These are phyloP conservation scores for Eutrema japonicum DNA, from an alignment of 345 rosid genomes.

Conservation along the genomic window DNA sequence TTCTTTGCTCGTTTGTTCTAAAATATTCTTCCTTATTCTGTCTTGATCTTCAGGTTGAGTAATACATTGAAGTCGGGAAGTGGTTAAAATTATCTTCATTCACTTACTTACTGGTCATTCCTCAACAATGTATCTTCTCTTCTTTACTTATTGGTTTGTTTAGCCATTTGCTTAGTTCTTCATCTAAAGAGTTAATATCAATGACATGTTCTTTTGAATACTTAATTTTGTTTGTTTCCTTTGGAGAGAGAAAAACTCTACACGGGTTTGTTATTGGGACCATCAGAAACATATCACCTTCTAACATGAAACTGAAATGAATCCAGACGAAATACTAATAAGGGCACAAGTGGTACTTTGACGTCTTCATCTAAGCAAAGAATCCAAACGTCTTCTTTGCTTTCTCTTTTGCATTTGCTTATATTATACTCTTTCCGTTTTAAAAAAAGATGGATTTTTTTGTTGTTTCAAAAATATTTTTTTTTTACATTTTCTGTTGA, in stretches of 20 bases:
- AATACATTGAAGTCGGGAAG: conserved; percentile 59
- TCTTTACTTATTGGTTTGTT: too few relatives aligned
- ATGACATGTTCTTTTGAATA: conserved; percentile 14
- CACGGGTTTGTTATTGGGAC: conserved; percentile 22
- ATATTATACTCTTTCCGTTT: too few relatives aligned
- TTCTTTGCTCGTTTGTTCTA: not conserved
- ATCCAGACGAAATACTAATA: not conserved
- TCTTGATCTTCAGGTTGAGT: conserved; percentile 55
- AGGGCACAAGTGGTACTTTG: not conserved
- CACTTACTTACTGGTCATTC: too few relatives aligned
- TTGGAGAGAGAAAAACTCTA: not conserved
- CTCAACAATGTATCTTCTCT: too few relatives aligned
- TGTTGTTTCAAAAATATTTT: too few relatives aligned
- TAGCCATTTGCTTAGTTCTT: too few relatives aligned
- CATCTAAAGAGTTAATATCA: conserved; percentile 2
- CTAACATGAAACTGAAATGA: conserved; percentile 22
- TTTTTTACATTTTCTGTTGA: too few relatives aligned
- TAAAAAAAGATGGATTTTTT: too few relatives aligned
- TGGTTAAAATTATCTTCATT: conserved; percentile 28
- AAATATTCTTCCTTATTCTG: not conserved
- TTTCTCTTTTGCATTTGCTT: too few relatives aligned
- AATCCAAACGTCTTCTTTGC: too few relatives aligned
- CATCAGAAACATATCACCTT: not conserved
- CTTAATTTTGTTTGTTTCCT: conserved; percentile 6
- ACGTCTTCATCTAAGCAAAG: too few relatives aligned